Evolutionary conservation across 345 rosid species (phyloP).

Genomic region (Citrus maxima): DNA sequence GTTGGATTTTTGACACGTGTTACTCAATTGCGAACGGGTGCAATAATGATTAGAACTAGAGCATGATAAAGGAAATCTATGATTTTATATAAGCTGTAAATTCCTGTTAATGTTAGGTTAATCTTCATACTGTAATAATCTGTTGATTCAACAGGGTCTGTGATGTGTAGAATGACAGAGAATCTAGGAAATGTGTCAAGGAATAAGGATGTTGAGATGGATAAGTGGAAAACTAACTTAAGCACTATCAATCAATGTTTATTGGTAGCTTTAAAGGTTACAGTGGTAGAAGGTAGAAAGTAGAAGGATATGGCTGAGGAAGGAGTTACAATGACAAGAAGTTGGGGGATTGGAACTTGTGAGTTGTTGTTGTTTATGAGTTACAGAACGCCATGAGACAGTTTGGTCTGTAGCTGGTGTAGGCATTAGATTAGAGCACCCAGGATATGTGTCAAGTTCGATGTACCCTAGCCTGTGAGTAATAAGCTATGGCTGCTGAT

Average conservation of each 20-base stretch:
- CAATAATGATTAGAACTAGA: neutral
- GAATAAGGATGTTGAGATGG: neutral
- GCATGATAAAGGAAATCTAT: neutral
- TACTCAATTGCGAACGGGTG: neutral
- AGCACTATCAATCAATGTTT: neutral
- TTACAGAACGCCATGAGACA: neutral
- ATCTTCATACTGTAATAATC: neutral
- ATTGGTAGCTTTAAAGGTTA: neutral
- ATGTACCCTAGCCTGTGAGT: neutral
- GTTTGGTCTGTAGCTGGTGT: neutral
- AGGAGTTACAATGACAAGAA: neutral
- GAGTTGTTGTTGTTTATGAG: neutral
- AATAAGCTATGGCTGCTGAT: neutral
- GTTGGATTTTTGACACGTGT: neutral
- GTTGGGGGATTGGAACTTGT: neutral
- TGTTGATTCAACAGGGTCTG: neutral
- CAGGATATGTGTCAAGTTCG: neutral
- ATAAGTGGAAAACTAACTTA: neutral
- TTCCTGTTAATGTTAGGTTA: neutral
- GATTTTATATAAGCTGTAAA: neutral
- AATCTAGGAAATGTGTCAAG: neutral
- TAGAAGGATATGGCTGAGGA: neutral
- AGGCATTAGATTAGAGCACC: neutral
- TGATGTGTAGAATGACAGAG: neutral
- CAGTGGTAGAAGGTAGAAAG: neutral